Percentiles rank a stretch among this genome's conserved stretches.
Conservation (phyloP, 2,329 filamentous ascomycete genomes). For the Fusarium keratoplasticum region DNA sequence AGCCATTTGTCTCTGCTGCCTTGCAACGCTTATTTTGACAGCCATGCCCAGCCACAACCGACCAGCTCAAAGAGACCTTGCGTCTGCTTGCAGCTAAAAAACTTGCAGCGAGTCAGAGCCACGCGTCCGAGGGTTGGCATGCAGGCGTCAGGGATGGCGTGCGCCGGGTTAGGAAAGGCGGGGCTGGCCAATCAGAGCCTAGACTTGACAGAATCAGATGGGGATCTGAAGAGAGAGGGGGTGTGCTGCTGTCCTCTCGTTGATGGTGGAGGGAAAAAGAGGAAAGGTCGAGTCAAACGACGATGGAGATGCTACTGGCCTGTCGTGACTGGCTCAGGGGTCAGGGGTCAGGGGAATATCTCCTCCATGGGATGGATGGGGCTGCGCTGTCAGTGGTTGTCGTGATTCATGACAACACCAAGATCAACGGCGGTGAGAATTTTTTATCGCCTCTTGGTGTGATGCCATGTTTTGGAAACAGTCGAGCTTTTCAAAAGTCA, state of each 20-base stretch:
- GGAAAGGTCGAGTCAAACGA: not conserved
- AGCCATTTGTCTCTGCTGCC: not conserved
- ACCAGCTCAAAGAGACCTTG: slow-evolving; percentile 7
- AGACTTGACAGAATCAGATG: not conserved
- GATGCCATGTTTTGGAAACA: not conserved
- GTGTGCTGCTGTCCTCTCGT: not conserved
- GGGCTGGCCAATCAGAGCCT: slow-evolving; percentile 31
- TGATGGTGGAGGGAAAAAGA: slow-evolving; percentile 7
- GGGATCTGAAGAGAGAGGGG: not conserved
- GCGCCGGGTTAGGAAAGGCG: slow-evolving; percentile 8
- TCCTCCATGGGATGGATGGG: slow-evolving; percentile 27
- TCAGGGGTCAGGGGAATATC: slow-evolving; percentile 28
- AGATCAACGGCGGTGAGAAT: slow-evolving; percentile 29
- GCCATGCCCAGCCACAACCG: slow-evolving; percentile 25
- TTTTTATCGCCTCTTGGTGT: slow-evolving; percentile 1
- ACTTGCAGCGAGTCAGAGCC: slow-evolving; percentile 33
- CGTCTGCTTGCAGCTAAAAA: slow-evolving; percentile 2
- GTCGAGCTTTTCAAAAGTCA: not conserved
- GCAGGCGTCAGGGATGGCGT: slow-evolving; percentile 34
- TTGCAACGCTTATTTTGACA: not conserved
- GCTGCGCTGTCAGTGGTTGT: slow-evolving; percentile 25
- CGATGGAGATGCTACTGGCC: slow-evolving; percentile 21
- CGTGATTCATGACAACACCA: slow-evolving; percentile 23
- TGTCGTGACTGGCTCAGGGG: slow-evolving; percentile 26
- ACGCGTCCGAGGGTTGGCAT: slow-evolving; percentile 31